phyloP scores from a whole-genome alignment of 2,329 filamentous ascomycete genomes.

The Xylaria sp. region DNA sequence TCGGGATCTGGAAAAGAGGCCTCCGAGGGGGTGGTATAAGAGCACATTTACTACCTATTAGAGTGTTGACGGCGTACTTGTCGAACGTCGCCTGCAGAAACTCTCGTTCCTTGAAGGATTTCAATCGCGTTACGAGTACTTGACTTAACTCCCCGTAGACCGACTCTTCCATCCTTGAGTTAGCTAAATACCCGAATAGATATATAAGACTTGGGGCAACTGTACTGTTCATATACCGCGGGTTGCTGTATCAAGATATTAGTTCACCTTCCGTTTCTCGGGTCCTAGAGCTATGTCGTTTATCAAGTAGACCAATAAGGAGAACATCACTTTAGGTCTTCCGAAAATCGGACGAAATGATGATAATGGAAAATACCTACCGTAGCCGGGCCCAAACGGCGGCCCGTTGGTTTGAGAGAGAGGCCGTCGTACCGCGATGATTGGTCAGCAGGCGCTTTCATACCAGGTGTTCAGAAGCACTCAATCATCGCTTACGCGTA shows the following conservation, averaged over 20 bases:
- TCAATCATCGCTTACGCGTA: no score
- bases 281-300: conserved; percentile 2
- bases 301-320: background rate
- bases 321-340: background rate
- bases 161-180: background rate
- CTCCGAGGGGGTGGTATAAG: background rate
- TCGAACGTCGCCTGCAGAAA: conserved; percentile 8
- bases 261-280: conserved; percentile 3
- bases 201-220: background rate
- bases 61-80: conserved; percentile 1
- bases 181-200: background rate
- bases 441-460: no score
- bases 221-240: conserved; percentile 1
- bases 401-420: no score
- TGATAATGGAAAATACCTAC: no score
- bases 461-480: no score
- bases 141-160: conserved; percentile 1
- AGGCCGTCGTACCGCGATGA: no score
- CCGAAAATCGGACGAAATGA: no score
- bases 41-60: conserved; percentile 6
- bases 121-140: background rate
- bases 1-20: no score
- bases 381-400: no score
- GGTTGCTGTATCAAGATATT: background rate
- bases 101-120: background rate